Conservation (phyloP, 139 green algal genomes). For the Spirogloea muscicola region DNA sequence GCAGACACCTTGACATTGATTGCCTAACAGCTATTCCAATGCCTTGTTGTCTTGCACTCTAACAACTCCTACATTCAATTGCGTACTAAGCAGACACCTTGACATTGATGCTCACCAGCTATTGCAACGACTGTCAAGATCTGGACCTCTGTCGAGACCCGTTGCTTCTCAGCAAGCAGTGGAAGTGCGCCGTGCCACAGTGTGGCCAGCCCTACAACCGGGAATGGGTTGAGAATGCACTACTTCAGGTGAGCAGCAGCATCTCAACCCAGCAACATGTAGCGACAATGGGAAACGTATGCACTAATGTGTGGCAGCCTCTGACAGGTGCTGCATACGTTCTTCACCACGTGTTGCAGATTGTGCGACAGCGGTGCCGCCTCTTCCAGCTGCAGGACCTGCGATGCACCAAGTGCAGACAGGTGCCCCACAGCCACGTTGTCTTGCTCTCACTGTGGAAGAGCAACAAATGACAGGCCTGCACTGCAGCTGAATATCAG, state of each 20-base stretch:
- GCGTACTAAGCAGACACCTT: too few species aligned
- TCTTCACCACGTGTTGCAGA: conserved; percentile 6
- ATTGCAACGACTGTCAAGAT: conserved; percentile 85
- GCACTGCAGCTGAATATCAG: too few species aligned
- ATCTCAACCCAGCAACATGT: not conserved
- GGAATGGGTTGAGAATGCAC: conserved; percentile 61
- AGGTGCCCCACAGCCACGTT: too few species aligned
- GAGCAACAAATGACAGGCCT: too few species aligned
- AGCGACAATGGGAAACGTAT: too few species aligned
- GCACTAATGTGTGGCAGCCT: not conserved
- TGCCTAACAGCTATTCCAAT: too few species aligned
- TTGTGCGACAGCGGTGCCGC: conserved; percentile 53
- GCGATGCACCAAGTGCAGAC: conserved; percentile 55
- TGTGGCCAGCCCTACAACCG: conserved; percentile 64
- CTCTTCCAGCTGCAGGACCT: conserved; percentile 86
- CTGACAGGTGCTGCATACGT: not conserved
- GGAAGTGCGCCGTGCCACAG: conserved; percentile 44
- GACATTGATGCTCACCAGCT: conserved; percentile 48
- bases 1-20: too few species aligned
- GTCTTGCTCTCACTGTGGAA: too few species aligned
- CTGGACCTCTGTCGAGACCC: conserved; percentile 86
- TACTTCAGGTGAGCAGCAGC: conserved; percentile 45
- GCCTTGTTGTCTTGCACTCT: too few species aligned
- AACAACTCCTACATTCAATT: too few species aligned
- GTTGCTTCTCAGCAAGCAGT: conserved; percentile 54